Evolutionary conservation across 2,329 filamentous ascomycete species (phyloP), one percentile per base, ranked within the genome.

Genomic region (Zasmidium angulare): DNA sequence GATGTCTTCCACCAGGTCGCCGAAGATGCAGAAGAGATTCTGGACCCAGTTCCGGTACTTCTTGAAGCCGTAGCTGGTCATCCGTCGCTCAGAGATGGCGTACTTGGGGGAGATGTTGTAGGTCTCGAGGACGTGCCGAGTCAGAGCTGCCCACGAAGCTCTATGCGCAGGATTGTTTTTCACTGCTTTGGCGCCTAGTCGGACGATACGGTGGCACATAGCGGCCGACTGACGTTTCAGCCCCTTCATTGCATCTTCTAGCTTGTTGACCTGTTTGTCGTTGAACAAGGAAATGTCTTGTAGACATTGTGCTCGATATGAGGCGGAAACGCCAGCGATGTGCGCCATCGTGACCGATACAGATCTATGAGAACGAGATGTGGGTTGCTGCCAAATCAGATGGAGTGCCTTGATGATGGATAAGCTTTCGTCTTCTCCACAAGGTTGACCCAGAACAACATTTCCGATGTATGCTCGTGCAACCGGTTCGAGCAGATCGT

Each of bases 41-140:
- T 19, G 19, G 4, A 56, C 22, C 54, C 54, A 56, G 21, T 46
- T 36, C 19, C 29, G 43, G 22, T 56, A 56, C 20, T 50, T 56
- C 19, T 43, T 56, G 47, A 56, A 20, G 2, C n/a, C 1, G 26
- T 43, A 55, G 11, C 46, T 20, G 9, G 43, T 48, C 7, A 48
- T 24, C 9, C 1, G 20, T 11, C 36, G 29, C 2, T 47, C 22
- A 7, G 46, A 14, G 4, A 55, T 17, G 6, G 26, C 19, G 24
- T 48, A 48, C 22, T 36, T n/a, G 3, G 36, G 40, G 2, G 23
- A 31, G 22, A 55, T 19, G 40, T 24, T 20, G 19, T 26, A 46
- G 10, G 17, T 43, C 21, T 24, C 51, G 43, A 55, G 47, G n/a
- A 50, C 46, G 20, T 56, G 20, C 10, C 47, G 54, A 2, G 40